Evolutionary conservation across 305 asterid genomes (phyloP), one percentile per base, ranked within the genome.

Genomic region (Plantago lanceolata): DNA sequence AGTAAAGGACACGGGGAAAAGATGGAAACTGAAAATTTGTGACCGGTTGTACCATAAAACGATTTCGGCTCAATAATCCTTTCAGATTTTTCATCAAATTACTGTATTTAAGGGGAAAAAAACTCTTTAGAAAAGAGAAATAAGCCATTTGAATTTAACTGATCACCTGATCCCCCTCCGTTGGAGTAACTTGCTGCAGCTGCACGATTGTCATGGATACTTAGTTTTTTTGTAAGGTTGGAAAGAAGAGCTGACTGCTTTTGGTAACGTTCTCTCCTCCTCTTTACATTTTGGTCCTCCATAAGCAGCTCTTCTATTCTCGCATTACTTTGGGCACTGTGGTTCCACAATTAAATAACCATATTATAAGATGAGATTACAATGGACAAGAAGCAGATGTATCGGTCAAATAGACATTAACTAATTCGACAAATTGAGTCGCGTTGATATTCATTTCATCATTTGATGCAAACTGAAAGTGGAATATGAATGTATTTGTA

Each of bases 241-340:
- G 99, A 88, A 73, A 94, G 97, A 65, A 94, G 86, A 64, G 96
- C 78, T 15, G 96, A 90, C 67, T 94, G 97, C 70, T 90, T 94
- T 76, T 86, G 95, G 68, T 8, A 35, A 48, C 93, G 95, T 68
- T 94, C 96, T 71, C 99, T 83, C 79, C 79, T 82, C 28, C 93
- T 82, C 75, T 90, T 94, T 35, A 80, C 95, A 69, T 90, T 94
- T 67, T 84, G 90, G 81, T 94, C 99, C 85, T 94, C 99, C 82
- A 80, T 84, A 53, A 94, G 94, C 76, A 94, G 88, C 84, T 94
- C 99, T 73, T 94, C 99, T 66, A 94, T 86, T 81, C 74, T 86
- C 56, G 83, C 89, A 69, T 84, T 80, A 82, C 97, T 94, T 83
- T 82, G 94, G 67, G 83, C 78, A 68, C 99, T 94, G 66, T 55